Evolutionary conservation across 306 rosid genomes (phyloP).

Genomic region (Cicer pinnatifidum): DNA sequence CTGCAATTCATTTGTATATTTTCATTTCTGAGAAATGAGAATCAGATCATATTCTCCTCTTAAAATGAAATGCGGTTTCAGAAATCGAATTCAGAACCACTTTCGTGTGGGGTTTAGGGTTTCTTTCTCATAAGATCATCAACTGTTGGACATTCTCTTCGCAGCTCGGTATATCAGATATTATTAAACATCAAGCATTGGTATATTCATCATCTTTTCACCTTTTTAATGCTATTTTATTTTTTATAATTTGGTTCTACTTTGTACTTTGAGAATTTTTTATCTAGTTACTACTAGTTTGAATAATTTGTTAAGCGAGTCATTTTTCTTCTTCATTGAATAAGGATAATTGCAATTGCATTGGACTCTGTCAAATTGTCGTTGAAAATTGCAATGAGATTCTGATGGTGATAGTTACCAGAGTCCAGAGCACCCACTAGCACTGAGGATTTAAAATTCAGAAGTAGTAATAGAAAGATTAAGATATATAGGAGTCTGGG

Average conservation of each 20-base stretch:
- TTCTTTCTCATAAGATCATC: neutral
- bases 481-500: too few species aligned
- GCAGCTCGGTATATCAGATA: neutral
- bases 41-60: neutral
- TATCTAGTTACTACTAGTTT: too few species aligned
- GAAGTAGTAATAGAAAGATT: too few species aligned
- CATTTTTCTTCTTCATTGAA: too few species aligned
- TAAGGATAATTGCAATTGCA: too few species aligned
- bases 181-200: neutral
- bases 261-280: too few species aligned
- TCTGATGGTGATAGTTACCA: too few species aligned
- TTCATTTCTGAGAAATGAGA: neutral
- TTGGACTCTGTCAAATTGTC: too few species aligned
- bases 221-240: neutral
- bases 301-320: too few species aligned
- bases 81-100: neutral
- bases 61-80: neutral
- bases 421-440: too few species aligned
- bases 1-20: neutral
- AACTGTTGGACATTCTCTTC: neutral
- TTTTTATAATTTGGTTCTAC: neutral
- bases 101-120: neutral
- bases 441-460: too few species aligned
- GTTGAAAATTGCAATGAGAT: too few species aligned
- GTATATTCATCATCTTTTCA: slow-evolving; percentile 4